These are phyloP conservation scores for Malbranchea cinnamomea DNA, from an alignment of 2,329 filamentous ascomycete species.

Conservation along the genomic window DNA sequence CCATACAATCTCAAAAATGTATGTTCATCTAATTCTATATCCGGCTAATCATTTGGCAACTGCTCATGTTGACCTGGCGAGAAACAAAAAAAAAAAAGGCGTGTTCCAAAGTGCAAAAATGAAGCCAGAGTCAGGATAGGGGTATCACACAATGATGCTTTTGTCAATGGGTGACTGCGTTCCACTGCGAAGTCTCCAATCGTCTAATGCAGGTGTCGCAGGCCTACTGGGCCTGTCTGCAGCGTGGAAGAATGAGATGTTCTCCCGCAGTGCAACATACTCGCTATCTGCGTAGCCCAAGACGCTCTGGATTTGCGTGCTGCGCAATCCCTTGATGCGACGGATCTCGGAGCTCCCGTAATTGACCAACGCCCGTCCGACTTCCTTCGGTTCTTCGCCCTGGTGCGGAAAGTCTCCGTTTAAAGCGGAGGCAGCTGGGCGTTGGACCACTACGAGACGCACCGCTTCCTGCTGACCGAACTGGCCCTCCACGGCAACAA, in stretches of 20 bases:
- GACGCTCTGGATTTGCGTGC: conserved; percentile 61
- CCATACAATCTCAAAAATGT: not conserved
- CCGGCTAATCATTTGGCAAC: no score
- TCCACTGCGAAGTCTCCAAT: conserved; percentile 11
- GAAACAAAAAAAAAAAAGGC: no score
- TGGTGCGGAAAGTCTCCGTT: conserved; percentile 26
- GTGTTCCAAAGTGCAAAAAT: no score
- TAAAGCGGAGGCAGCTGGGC: conserved; percentile 23
- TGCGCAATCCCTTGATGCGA: conserved; percentile 71
- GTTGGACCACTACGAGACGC: conserved; percentile 62
- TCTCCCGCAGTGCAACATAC: conserved; percentile 79
- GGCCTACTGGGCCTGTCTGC: conserved; percentile 10
- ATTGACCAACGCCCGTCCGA: conserved; percentile 81
- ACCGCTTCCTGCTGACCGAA: conserved; percentile 93
- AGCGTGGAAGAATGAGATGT: conserved; percentile 56
- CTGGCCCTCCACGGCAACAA: conserved; percentile 72
- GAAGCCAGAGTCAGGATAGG: no score
- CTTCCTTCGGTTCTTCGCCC: conserved; percentile 44
- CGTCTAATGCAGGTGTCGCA: conserved; percentile 14
- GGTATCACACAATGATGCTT: not conserved
- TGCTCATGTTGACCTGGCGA: no score
- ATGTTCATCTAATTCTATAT: no score
- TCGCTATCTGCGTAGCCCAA: conserved; percentile 90
- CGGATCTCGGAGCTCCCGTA: conserved; percentile 76
- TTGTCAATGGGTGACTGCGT: not conserved